phyloP scores from a whole-genome alignment of 225 moss, liverwort and hornwort species.

The Physcomitrellopsis africana region DNA sequence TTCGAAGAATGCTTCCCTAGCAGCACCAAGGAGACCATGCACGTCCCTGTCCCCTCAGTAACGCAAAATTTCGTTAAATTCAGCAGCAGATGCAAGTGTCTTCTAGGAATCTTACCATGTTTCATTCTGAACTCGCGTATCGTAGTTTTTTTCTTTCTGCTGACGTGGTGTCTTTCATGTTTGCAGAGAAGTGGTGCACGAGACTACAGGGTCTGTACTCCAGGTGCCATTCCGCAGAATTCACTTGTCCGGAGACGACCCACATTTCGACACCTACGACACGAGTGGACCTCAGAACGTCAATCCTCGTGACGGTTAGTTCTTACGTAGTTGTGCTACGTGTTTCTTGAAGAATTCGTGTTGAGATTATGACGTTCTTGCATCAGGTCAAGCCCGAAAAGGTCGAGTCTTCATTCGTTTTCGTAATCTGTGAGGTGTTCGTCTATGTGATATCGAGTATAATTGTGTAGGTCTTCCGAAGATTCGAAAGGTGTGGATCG shows the following conservation, averaged over 20 bases:
- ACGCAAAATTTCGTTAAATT: neutral
- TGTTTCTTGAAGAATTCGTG: neutral
- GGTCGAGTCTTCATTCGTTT: no score
- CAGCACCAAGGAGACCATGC: constrained; percentile 83
- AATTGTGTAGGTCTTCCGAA: constrained; percentile 66
- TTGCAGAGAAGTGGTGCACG: constrained; percentile 77
- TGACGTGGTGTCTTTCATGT: neutral
- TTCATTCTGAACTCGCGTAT: neutral
- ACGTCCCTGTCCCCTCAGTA: neutral
- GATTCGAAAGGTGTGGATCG: constrained; percentile 80
- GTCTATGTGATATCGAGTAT: neutral
- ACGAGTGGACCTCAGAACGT: constrained; percentile 85
- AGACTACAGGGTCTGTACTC: constrained; percentile 56
- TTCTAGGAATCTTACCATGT: neutral
- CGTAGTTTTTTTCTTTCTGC: neutral
- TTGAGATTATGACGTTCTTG: no score
- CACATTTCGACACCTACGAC: constrained; percentile 88
- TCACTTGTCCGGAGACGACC: constrained; percentile 82
- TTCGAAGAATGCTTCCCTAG: constrained; percentile 91
- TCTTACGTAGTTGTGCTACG: no score
- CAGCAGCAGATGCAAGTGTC: neutral
- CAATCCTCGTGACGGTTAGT: constrained; percentile 57
- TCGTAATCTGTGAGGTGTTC: neutral
- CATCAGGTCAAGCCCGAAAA: no score
- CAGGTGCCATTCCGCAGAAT: constrained; percentile 84